These are phyloP conservation scores for Pseudopyricularia javanii DNA, from an alignment of 2,329 filamentous ascomycete genomes.

Conservation along the genomic window DNA sequence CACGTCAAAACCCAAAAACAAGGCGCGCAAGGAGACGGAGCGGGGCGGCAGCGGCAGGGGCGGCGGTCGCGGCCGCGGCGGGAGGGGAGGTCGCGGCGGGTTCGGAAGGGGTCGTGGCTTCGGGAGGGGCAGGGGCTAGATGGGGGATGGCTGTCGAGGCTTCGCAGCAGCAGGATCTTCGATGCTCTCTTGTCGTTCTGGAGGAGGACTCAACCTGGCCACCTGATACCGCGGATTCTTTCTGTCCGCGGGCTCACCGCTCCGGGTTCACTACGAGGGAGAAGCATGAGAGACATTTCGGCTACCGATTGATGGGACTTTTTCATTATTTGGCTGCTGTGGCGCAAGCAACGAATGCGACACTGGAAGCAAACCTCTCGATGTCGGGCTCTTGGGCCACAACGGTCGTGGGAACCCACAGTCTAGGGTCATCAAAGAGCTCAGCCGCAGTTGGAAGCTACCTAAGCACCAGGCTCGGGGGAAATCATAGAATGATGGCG, in stretches of 20 bases:
- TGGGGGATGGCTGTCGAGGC: neutral
- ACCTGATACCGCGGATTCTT: too few species aligned
- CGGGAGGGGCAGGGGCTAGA: slow-evolving; percentile 7
- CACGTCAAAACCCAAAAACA: slow-evolving; percentile 97
- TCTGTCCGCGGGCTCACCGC: too few species aligned
- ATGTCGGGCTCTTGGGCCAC: too few species aligned
- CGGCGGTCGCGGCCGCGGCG: slow-evolving; percentile 36
- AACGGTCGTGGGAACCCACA: neutral
- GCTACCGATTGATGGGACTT: too few species aligned
- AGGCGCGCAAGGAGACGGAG: slow-evolving; percentile 84
- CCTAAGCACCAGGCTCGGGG: neutral
- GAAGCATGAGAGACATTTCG: too few species aligned
- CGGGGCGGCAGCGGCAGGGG: slow-evolving; percentile 42
- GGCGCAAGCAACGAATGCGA: too few species aligned
- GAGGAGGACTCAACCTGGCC: too few species aligned
- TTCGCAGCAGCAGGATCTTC: neutral
- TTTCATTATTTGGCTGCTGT: too few species aligned
- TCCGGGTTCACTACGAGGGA: too few species aligned
- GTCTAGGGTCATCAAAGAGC: neutral
- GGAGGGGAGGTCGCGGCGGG: slow-evolving; percentile 9
- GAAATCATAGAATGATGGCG: neutral
- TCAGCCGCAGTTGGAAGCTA: neutral
- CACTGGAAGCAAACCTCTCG: too few species aligned
- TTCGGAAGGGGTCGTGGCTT: slow-evolving; percentile 20
- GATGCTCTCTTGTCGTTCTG: neutral